Percentiles rank a stretch among this genome's conserved stretches.
Conservation (phyloP, 169 alveolate genomes). For the Eimeria necatrix region DNA sequence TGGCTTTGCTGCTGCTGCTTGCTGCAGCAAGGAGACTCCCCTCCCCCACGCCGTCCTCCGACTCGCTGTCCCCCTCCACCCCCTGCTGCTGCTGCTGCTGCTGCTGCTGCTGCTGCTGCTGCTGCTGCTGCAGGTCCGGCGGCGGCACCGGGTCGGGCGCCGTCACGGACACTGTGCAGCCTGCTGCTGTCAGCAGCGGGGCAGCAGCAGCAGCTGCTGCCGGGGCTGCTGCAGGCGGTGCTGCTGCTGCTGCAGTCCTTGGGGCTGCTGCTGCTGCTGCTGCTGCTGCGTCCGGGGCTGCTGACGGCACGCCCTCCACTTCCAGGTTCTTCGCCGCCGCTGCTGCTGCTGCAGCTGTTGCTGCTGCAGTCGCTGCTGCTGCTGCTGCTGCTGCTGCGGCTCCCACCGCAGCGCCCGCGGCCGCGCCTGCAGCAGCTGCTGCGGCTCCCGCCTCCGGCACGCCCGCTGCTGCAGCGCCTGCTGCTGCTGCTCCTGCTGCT, state of each 20-base stretch:
- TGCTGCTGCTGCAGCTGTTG: not conserved
- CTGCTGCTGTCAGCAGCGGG: not conserved
- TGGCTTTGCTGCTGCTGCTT: conserved; percentile 4
- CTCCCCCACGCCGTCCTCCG: not conserved
- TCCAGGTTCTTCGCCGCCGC: too few species aligned
- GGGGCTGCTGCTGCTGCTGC: too few species aligned
- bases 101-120: conserved; percentile 12
- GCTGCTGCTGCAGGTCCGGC: too few species aligned
- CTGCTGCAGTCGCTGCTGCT: not conserved
- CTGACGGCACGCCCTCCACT: too few species aligned
- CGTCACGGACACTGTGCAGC: not conserved
- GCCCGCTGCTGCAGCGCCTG: too few species aligned
- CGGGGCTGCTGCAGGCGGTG: too few species aligned
- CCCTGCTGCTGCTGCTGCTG: conserved; percentile 60
- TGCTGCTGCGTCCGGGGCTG: too few species aligned
- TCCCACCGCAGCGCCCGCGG: conserved; percentile 78
- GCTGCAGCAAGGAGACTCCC: not conserved
- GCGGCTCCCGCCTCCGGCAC: conserved; percentile 70
- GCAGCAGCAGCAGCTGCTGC: not conserved
- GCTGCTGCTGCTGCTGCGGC: conserved; percentile 71
- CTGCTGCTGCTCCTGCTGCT: too few species aligned
- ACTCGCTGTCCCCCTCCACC: conserved; percentile 77
- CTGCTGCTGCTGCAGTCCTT: too few species aligned
- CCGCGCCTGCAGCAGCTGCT: too few species aligned
- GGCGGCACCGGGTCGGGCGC: conserved; percentile 34